Conservation (phyloP, 2,329 filamentous ascomycete species). For the Fusarium pseudoanthophilum region DNA sequence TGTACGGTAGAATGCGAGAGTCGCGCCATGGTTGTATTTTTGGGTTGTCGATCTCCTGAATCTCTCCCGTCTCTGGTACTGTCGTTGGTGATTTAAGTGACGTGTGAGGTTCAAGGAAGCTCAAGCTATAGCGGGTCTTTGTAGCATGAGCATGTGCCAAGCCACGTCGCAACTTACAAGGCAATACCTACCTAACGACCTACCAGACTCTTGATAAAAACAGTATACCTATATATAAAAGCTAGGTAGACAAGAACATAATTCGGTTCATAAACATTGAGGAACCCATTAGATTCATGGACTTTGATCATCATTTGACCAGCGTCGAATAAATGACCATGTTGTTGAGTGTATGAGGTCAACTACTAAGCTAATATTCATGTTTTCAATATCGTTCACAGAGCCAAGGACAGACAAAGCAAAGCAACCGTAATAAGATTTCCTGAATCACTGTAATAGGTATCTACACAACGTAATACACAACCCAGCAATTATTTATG, state of each 20-base stretch:
- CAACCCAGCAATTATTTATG: background rate
- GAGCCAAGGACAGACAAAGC: background rate
- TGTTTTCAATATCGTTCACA: background rate
- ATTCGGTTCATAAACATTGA: background rate
- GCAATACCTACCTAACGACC: background rate
- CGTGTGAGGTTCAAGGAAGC: constrained; percentile 43
- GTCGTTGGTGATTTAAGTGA: constrained; percentile 41
- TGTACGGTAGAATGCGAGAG: constrained; percentile 32
- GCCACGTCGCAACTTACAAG: constrained; percentile 38
- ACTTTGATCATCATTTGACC: background rate
- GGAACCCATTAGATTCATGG: too few species aligned
- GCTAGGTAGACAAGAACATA: too few species aligned
- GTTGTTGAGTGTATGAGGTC: too few species aligned
- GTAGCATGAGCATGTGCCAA: constrained; percentile 43
- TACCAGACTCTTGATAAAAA: background rate
- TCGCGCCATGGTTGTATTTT: constrained; percentile 45
- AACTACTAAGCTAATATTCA: too few species aligned
- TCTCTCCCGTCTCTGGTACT: background rate
- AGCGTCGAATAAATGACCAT: background rate
- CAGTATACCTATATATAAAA: background rate
- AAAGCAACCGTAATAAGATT: background rate
- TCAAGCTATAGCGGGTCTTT: constrained; percentile 30
- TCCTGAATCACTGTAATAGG: fast-evolving
- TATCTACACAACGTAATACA: background rate
- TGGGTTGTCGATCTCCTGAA: constrained; percentile 8